Evolutionary conservation across 371 early-diverging fungal species (phyloP), one percentile per base, ranked within the genome.

Genomic region (Sporodiniella umbellata): DNA sequence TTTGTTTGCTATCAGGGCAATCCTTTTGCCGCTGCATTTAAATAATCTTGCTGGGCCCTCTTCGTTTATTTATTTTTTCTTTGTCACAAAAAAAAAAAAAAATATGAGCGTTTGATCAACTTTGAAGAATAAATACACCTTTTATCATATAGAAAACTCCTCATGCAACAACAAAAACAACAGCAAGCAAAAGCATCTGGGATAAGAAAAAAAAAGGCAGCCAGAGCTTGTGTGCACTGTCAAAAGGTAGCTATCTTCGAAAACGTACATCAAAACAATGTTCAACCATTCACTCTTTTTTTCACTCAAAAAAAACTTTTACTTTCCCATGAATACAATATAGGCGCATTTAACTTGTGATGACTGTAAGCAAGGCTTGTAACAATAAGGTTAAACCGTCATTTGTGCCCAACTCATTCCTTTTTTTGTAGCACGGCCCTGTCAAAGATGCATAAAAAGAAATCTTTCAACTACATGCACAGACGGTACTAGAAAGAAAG

Each of bases 401-500:
- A 8, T 28, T 28, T 18, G 25, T 26, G 8, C n/a, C 37, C 19
- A 30, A 23, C 37, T 11, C 17, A 11, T 19, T 28, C 10, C 37
- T 11, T 28, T 8, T 19, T 21, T 35, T n/a, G 4, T 63, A 81
- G 80, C 77, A n/a, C 79, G 93, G 21, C 93, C 93, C 15, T 93
- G 93, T 58, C 74, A 75, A 30, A 78, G 92, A 1, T 93, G 93
- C 59, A 77, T 87, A n/a, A 88, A 87, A 64, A 72, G 86, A 30
- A 86, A 86, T 23, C 53, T 88, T 25, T 83, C 77, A 6, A 78
- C 59, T 21, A 76, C 86, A 1, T 92, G 93, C 58, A 73, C 79
- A 1, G 91, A 91, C 53, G 93, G 90, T 10, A 65, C 75, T 33
- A 74, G 93, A 35, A 91, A 90, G 55, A 85, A 81, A 61, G 92